A percentile compares a stretch with the other conserved stretches of the same genome.
phyloP scores from a whole-genome alignment of 2,329 filamentous ascomycete species.

The Aspergillus proliferans region DNA sequence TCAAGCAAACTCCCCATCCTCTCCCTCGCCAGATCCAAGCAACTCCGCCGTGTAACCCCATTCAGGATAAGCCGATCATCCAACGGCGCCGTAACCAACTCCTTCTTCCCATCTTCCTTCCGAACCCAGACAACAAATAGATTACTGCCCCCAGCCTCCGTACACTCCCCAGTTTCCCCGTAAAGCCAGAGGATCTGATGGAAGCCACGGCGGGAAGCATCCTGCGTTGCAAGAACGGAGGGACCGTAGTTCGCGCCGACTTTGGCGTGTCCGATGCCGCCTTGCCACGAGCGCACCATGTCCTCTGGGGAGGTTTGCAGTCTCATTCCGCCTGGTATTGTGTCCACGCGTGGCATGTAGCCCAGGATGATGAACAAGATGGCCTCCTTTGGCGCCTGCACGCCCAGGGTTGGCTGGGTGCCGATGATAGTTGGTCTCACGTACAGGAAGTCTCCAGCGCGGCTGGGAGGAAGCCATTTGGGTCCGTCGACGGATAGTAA shows the following conservation, averaged over 20 bases:
- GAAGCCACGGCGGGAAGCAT: slow-evolving; percentile 66
- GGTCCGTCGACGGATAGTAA: background rate
- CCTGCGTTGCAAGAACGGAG: slow-evolving; percentile 65
- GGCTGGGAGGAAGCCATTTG: background rate
- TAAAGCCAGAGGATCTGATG: slow-evolving; percentile 87
- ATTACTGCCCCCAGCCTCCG: slow-evolving; percentile 73
- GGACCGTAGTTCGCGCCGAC: slow-evolving; percentile 87
- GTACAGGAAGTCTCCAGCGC: slow-evolving; percentile 56
- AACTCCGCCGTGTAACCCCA: slow-evolving; percentile 71
- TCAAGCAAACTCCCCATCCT: slow-evolving; percentile 58
- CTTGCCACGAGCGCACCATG: slow-evolving; percentile 80
- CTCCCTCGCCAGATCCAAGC: slow-evolving; percentile 61
- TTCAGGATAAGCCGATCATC: slow-evolving; percentile 75
- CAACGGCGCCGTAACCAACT: slow-evolving; percentile 74
- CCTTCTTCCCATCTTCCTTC: slow-evolving; percentile 45
- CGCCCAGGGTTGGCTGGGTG: slow-evolving; percentile 67
- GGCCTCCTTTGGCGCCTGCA: slow-evolving; percentile 67
- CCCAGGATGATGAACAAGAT: slow-evolving; percentile 58
- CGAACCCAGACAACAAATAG: slow-evolving; percentile 71
- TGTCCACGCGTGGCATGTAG: slow-evolving; percentile 35
- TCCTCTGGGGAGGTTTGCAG: slow-evolving; percentile 66
- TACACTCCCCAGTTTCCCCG: slow-evolving; percentile 65
- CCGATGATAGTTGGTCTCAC: slow-evolving; percentile 77
- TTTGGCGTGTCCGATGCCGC: slow-evolving; percentile 83
- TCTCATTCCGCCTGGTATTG: slow-evolving; percentile 24